Evolutionary conservation across 768 basidiomycete genomes (phyloP).

Genomic region (Tricholoma bakamatsutake): DNA sequence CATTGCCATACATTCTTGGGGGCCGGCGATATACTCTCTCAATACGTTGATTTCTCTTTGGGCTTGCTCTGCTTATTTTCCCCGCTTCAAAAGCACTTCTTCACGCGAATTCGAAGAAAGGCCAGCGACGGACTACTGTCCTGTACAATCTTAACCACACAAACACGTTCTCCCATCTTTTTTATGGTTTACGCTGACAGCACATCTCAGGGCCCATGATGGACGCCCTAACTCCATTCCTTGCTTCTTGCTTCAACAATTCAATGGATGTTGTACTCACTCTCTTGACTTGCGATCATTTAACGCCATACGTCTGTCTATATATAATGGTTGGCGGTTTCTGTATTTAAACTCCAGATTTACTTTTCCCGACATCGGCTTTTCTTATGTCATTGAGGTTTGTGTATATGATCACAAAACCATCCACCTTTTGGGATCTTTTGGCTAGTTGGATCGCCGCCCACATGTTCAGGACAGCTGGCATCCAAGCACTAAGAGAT

Average conservation of each 20-base stretch:
- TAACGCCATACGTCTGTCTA: background rate
- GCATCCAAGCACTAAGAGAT: background rate
- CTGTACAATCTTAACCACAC: background rate
- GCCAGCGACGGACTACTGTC: background rate
- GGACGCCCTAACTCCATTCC: background rate
- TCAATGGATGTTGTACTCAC: background rate
- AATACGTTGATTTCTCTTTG: no score
- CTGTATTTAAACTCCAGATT: background rate
- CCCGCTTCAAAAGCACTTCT: no score
- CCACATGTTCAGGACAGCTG: background rate
- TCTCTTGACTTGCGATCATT: background rate
- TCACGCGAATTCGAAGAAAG: no score
- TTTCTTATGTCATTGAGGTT: no score
- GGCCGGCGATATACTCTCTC: no score
- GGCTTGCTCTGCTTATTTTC: no score
- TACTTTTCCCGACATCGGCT: background rate
- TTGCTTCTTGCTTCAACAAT: background rate
- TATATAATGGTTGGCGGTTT: background rate
- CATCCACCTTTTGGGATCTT: background rate
- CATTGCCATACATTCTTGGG: no score
- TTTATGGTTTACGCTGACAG: background rate
- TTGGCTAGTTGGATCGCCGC: background rate
- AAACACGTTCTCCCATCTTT: background rate
- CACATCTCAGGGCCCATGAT: background rate
- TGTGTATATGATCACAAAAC: background rate